phyloP scores from a whole-genome alignment of 2,329 filamentous ascomycete genomes.

The Ophiostoma quercus region DNA sequence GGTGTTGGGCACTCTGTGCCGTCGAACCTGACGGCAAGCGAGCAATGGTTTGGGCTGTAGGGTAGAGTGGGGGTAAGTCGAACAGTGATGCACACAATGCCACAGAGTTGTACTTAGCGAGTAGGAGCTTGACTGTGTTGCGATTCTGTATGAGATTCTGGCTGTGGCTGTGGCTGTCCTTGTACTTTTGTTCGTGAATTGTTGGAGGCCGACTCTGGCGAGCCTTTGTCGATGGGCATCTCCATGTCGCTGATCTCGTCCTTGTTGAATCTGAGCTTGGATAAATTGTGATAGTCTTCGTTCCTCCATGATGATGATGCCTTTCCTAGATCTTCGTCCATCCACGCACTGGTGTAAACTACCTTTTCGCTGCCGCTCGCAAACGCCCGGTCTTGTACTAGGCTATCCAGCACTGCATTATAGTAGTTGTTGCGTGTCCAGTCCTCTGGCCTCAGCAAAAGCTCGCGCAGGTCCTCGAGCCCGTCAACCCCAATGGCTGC shows the following conservation, averaged over 20 bases:
- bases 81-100: no score
- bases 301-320: not conserved
- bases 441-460: not conserved
- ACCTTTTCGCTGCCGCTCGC: not conserved
- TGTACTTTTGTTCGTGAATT: not conserved
- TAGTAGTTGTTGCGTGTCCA: not conserved
- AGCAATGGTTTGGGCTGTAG: no score
- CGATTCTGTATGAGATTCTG: not conserved
- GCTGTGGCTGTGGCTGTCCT: not conserved
- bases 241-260: not conserved
- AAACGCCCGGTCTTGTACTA: not conserved
- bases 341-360: not conserved
- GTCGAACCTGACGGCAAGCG: no score
- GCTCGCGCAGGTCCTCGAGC: not conserved
- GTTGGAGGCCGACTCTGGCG: not conserved
- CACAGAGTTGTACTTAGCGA: no score
- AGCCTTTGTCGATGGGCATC: not conserved
- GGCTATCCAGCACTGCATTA: not conserved
- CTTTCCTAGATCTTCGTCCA: not conserved
- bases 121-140: not conserved
- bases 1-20: no score
- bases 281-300: not conserved
- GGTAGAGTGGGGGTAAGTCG: no score
- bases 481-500: not conserved
- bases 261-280: not conserved